Percentiles rank a stretch among this genome's conserved stretches.
Conservation (phyloP, 345 rosid species). For the Excoecaria cochinchinensis region DNA sequence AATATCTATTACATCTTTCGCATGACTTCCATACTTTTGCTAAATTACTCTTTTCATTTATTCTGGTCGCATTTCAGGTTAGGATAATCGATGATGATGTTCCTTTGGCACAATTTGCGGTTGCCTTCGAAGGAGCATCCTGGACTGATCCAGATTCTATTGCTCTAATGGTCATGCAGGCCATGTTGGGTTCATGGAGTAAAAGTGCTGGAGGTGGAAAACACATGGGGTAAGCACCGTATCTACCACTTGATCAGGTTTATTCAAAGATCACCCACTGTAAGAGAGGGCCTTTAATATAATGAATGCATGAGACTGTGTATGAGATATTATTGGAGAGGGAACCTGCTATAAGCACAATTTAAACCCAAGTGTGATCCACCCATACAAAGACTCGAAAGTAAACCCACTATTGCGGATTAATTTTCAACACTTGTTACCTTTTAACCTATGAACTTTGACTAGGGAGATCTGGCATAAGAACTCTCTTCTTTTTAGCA, state of each 20-base stretch:
- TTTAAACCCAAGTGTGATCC: not conserved
- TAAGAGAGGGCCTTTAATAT: not conserved
- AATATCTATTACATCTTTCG: not conserved
- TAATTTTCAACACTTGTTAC: not conserved
- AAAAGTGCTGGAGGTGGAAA: constrained; percentile 87
- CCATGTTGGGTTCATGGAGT: constrained; percentile 98
- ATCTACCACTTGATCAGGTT: not conserved
- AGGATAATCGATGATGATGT: constrained; percentile 88
- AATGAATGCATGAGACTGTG: not conserved
- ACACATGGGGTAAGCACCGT: constrained; percentile 87
- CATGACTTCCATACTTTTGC: not conserved
- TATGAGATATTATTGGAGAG: not conserved
- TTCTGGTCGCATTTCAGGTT: constrained; percentile 45
- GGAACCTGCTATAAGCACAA: not conserved
- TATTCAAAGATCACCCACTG: too few species aligned
- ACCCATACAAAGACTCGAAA: not conserved
- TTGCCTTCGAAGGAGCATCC: constrained; percentile 95
- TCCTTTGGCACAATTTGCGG: constrained; percentile 98
- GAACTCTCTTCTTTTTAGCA: not conserved
- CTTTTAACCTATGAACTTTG: not conserved
- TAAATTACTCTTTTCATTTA: not conserved
- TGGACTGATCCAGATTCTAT: constrained; percentile 99
- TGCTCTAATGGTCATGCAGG: constrained; percentile 94
- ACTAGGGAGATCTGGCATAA: not conserved
- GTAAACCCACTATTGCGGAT: not conserved